Evolutionary conservation across 2,329 filamentous ascomycete species (phyloP).

Genomic region (Madurella mycetomatis): DNA sequence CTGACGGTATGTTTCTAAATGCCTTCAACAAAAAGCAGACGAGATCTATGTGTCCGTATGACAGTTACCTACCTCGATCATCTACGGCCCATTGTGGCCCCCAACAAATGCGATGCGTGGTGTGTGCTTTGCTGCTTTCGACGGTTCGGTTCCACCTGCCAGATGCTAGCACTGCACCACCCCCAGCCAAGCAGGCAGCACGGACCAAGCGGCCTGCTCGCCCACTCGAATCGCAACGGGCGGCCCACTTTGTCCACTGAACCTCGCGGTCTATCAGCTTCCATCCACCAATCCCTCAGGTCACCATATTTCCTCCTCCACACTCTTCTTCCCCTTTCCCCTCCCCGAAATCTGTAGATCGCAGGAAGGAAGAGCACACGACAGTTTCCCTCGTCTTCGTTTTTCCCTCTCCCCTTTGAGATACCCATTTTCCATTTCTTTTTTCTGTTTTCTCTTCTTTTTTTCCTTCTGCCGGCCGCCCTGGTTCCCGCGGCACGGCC

Average conservation of each 20-base stretch:
- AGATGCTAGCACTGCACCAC: background rate
- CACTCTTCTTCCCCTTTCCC: constrained; percentile 30
- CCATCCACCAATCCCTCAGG: constrained; percentile 25
- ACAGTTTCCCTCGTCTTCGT: constrained; percentile 24
- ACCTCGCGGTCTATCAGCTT: constrained; percentile 21
- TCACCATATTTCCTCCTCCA: constrained; percentile 21
- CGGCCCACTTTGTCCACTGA: constrained; percentile 5
- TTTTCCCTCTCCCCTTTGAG: constrained; percentile 24
- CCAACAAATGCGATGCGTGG: too few species aligned
- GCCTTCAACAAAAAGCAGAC: too few species aligned
- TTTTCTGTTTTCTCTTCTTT: constrained; percentile 38
- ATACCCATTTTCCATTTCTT: constrained; percentile 48
- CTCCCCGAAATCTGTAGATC: constrained; percentile 11
- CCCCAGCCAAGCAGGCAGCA: background rate
- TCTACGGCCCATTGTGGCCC: too few species aligned
- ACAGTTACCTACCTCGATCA: too few species aligned
- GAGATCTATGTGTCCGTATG: too few species aligned
- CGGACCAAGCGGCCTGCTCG: background rate
- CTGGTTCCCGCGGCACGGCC: constrained; percentile 16
- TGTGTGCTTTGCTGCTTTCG: too few species aligned
- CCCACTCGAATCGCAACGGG: background rate
- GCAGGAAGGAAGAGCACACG: constrained; percentile 28
- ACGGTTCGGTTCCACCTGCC: background rate
- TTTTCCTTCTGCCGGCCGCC: constrained; percentile 36
- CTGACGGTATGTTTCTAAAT: too few species aligned